Conservation (phyloP, 441 rosid species). For the Capsella rubella region DNA sequence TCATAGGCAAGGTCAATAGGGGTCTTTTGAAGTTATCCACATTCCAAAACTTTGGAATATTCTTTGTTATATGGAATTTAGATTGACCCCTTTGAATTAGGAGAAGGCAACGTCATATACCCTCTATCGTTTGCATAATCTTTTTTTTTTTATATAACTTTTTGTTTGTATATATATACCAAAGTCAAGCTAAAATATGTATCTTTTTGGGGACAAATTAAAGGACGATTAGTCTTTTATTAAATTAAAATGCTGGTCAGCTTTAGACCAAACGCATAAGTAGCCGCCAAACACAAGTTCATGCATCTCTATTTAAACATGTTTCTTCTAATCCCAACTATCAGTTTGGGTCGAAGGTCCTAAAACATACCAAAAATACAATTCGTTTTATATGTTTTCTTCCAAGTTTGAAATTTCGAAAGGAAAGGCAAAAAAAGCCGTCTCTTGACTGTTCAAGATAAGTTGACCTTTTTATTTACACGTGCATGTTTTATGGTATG, state of each 20-base stretch:
- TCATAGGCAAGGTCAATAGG: slow-evolving; percentile 33
- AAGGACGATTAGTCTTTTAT: slow-evolving; percentile 20
- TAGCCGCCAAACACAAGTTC: slow-evolving; percentile 38
- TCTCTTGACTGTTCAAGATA: slow-evolving; percentile 42
- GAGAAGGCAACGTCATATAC: slow-evolving; percentile 35
- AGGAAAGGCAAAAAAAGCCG: slow-evolving; percentile 16
- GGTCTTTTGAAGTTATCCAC: slow-evolving; percentile 39
- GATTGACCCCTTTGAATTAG: slow-evolving; percentile 36
- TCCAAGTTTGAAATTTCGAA: neutral
- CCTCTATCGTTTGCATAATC: neutral
- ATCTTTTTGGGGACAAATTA: neutral
- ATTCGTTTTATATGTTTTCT: neutral
- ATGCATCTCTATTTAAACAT: slow-evolving; percentile 34
- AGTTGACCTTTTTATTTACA: slow-evolving; percentile 24
- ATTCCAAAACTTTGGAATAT: slow-evolving; percentile 23
- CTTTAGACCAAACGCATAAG: slow-evolving; percentile 30
- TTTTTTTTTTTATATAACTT: neutral
- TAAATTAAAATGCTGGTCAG: slow-evolving; percentile 18
- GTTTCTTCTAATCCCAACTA: slow-evolving; percentile 12
- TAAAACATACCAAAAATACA: slow-evolving; percentile 24
- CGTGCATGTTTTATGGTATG: slow-evolving; percentile 26
- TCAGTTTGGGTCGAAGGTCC: slow-evolving; percentile 35
- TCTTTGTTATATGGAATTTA: slow-evolving; percentile 27
- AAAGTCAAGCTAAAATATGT: slow-evolving; percentile 26
- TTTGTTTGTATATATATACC: neutral